These are phyloP conservation scores for Auricularia cornea DNA, from an alignment of 768 basidiomycete species.

Conservation along the genomic window DNA sequence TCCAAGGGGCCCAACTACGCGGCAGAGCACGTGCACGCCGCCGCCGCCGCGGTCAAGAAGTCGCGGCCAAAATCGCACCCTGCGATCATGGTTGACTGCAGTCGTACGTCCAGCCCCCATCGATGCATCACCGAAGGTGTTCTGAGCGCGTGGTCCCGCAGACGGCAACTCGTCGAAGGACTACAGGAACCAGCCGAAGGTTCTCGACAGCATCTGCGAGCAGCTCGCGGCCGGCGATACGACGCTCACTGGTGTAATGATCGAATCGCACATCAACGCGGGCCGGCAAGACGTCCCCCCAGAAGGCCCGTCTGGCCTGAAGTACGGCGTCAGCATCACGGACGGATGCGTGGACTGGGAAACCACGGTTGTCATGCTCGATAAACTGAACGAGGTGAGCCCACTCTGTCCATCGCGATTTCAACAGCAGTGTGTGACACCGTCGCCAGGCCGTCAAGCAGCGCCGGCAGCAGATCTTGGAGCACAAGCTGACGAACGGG, in stretches of 20 bases:
- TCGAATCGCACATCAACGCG: conserved; percentile 89
- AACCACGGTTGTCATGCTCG: conserved; percentile 65
- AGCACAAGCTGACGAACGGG: too few relatives aligned
- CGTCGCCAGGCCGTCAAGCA: too few relatives aligned
- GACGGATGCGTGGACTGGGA: conserved; percentile 90
- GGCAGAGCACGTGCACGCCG: conserved; percentile 59
- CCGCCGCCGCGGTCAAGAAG: conserved; percentile 55
- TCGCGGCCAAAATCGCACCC: conserved; percentile 44
- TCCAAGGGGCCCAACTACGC: conserved; percentile 86
- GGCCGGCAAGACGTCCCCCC: conserved; percentile 85
- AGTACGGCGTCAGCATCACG: conserved; percentile 80
- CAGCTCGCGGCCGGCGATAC: conserved; percentile 63
- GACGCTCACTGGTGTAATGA: conserved; percentile 87
- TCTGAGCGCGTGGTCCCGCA: too few relatives aligned
- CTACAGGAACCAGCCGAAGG: conserved; percentile 84
- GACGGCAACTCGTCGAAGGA: conserved; percentile 97
- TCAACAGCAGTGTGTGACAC: too few relatives aligned
- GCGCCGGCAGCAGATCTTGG: too few relatives aligned
- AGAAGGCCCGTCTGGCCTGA: conserved; percentile 57
- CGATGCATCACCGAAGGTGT: conserved; percentile 1
- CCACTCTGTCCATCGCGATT: not conserved
- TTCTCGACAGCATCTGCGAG: conserved; percentile 56
- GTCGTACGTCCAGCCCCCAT: conserved; percentile 40
- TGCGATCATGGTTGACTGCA: conserved; percentile 84
- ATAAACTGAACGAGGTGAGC: conserved; percentile 51